These are phyloP conservation scores for Scutellaria baicalensis DNA, from an alignment of 257 asterid species.

Conservation along the genomic window DNA sequence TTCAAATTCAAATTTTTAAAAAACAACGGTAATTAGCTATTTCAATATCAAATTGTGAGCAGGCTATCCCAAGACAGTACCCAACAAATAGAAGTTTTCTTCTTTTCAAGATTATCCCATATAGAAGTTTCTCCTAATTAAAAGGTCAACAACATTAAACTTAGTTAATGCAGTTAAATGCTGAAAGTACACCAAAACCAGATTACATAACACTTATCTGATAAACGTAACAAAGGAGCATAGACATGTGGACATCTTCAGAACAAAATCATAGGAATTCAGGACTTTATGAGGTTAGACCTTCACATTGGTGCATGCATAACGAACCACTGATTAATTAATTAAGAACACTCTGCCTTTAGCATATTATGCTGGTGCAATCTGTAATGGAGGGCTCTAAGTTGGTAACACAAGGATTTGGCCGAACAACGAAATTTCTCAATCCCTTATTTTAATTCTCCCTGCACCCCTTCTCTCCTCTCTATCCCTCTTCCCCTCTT, in stretches of 20 bases:
- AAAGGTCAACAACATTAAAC: background rate
- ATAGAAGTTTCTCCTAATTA: background rate
- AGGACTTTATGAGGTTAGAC: background rate
- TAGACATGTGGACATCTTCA: background rate
- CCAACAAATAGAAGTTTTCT: background rate
- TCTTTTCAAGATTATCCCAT: background rate
- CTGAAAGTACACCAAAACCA: background rate
- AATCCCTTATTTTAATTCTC: background rate
- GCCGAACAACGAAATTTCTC: background rate
- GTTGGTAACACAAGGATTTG: background rate
- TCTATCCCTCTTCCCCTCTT: background rate
- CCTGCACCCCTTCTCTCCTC: background rate
- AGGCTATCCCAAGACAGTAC: background rate
- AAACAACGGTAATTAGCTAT: background rate
- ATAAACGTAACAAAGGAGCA: background rate
- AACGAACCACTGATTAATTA: background rate
- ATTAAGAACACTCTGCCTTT: background rate
- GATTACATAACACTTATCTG: background rate
- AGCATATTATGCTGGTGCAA: background rate
- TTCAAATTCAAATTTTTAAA: background rate
- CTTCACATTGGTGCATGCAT: background rate
- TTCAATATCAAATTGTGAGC: background rate
- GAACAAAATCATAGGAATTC: background rate
- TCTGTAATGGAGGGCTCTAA: background rate
- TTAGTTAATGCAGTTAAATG: background rate